Evolutionary conservation across 441 rosid genomes (phyloP).

Genomic region (Populus hybrid): DNA sequence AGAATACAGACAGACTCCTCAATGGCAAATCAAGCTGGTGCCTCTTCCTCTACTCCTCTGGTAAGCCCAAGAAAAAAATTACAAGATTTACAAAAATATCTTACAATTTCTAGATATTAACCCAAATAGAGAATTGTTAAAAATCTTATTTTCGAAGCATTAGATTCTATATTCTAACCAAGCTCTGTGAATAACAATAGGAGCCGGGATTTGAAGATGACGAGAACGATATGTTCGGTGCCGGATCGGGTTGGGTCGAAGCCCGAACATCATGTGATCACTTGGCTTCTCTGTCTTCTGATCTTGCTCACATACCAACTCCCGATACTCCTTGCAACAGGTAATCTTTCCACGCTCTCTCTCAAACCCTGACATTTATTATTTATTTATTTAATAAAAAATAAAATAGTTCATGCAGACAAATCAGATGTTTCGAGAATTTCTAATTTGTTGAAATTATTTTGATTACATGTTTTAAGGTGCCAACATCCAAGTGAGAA

Average conservation of each 20-base stretch:
- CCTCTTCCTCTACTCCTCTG: slow-evolving; percentile 36
- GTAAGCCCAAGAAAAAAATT: slow-evolving; percentile 15
- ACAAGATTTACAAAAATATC: not conserved
- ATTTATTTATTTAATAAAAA: not conserved
- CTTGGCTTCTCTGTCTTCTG: slow-evolving; percentile 56
- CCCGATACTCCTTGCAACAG: slow-evolving; percentile 72
- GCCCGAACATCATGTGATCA: slow-evolving; percentile 78
- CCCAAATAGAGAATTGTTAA: not conserved
- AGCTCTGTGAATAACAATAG: slow-evolving; percentile 13
- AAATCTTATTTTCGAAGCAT: not conserved
- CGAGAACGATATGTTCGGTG: slow-evolving; percentile 44
- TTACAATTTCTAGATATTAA: not conserved
- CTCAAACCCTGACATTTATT: not conserved
- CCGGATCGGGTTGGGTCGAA: slow-evolving; percentile 91
- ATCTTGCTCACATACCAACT: slow-evolving; percentile 59
- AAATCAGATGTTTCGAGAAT: not conserved
- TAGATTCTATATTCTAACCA: not conserved
- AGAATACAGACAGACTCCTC: not conserved
- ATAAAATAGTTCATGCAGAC: not conserved
- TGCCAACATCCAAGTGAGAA: slow-evolving; percentile 76
- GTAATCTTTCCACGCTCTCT: slow-evolving; percentile 20
- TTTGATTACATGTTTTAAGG: slow-evolving; percentile 30
- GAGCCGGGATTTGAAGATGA: slow-evolving; percentile 31
- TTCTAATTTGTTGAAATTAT: slow-evolving; percentile 3
- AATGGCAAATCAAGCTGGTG: slow-evolving; percentile 33